Evolutionary conservation across 148 eudicot species (phyloP).

Genomic region (Persicaria maculosa): DNA sequence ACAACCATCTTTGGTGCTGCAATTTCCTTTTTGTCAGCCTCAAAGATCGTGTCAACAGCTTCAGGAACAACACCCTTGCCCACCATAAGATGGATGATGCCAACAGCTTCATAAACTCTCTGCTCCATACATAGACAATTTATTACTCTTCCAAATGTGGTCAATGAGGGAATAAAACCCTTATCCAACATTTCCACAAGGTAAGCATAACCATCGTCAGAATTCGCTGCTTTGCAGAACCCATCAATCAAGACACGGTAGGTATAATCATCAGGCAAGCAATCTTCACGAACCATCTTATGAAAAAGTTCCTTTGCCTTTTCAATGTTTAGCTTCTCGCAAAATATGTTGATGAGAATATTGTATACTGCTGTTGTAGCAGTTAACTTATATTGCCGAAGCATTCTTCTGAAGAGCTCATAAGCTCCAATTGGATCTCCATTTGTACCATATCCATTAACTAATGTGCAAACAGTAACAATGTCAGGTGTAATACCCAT

Average conservation of each 20-base stretch:
- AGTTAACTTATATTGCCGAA: slow-evolving; percentile 33
- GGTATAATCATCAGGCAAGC: slow-evolving; percentile 59
- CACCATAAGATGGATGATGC: slow-evolving; percentile 67
- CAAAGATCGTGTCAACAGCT: slow-evolving; percentile 58
- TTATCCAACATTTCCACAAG: slow-evolving; percentile 44
- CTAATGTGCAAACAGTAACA: slow-evolving; percentile 66
- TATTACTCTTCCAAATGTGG: slow-evolving; percentile 78
- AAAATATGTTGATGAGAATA: slow-evolving; percentile 65
- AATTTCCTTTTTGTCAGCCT: slow-evolving; percentile 68
- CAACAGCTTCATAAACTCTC: slow-evolving; percentile 64
- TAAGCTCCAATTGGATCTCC: slow-evolving; percentile 65
- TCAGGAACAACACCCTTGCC: slow-evolving; percentile 77
- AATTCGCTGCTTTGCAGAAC: slow-evolving; percentile 67
- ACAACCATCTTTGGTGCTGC: slow-evolving; percentile 94
- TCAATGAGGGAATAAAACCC: slow-evolving; percentile 60
- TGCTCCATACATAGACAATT: slow-evolving; percentile 77
- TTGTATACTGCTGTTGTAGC: slow-evolving; percentile 71
- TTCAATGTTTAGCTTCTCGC: slow-evolving; percentile 57
- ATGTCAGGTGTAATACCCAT: slow-evolving; percentile 65
- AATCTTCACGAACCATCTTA: slow-evolving; percentile 55
- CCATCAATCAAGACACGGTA: slow-evolving; percentile 81
- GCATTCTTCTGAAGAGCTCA: slow-evolving; percentile 49
- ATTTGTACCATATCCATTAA: slow-evolving; percentile 64
- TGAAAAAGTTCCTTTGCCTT: slow-evolving; percentile 52
- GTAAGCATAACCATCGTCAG: slow-evolving; percentile 51